phyloP scores from a whole-genome alignment of 2,329 filamentous ascomycete genomes.

The Geoglossum cookeanum region DNA sequence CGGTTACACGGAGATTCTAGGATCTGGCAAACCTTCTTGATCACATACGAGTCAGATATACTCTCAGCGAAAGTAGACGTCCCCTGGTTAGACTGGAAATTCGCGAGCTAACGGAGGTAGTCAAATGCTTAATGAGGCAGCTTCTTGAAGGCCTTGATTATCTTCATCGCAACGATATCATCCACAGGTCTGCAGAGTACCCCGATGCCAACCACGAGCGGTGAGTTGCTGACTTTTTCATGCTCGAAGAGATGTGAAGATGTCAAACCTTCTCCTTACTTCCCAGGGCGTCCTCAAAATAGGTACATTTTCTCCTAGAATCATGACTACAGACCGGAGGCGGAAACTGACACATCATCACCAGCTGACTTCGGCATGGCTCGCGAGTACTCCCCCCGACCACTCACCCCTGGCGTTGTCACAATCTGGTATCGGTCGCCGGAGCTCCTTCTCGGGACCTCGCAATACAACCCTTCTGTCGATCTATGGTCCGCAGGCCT shows the following conservation, averaged over 20 bases:
- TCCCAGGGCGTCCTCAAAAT: slow-evolving; percentile 19
- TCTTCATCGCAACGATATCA: slow-evolving; percentile 18
- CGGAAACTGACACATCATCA: neutral
- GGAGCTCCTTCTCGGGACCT: slow-evolving; percentile 8
- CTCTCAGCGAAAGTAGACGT: slow-evolving; percentile 17
- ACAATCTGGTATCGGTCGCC: slow-evolving; percentile 10
- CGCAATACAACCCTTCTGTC: slow-evolving; percentile 6
- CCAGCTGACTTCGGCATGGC: slow-evolving; percentile 20
- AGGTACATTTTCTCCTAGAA: slow-evolving; percentile 11
- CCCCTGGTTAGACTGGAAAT: neutral
- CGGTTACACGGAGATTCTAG: slow-evolving; percentile 13
- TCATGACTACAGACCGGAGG: neutral
- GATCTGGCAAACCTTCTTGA: slow-evolving; percentile 21
- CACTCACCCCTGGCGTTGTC: slow-evolving; percentile 16
- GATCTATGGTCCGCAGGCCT: slow-evolving; percentile 10
- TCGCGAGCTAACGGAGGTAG: slow-evolving; percentile 7
- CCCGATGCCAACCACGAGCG: neutral
- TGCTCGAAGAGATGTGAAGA: slow-evolving; percentile 18
- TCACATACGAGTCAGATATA: slow-evolving; percentile 17
- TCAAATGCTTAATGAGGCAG: slow-evolving; percentile 20
- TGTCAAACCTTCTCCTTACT: slow-evolving; percentile 19
- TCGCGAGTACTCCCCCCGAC: slow-evolving; percentile 17
- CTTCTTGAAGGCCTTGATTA: slow-evolving; percentile 21
- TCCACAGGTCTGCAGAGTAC: slow-evolving; percentile 15
- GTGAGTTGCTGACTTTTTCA: neutral